Conservation (phyloP, 768 basidiomycete genomes). For the Strobilomyces confusus region DNA sequence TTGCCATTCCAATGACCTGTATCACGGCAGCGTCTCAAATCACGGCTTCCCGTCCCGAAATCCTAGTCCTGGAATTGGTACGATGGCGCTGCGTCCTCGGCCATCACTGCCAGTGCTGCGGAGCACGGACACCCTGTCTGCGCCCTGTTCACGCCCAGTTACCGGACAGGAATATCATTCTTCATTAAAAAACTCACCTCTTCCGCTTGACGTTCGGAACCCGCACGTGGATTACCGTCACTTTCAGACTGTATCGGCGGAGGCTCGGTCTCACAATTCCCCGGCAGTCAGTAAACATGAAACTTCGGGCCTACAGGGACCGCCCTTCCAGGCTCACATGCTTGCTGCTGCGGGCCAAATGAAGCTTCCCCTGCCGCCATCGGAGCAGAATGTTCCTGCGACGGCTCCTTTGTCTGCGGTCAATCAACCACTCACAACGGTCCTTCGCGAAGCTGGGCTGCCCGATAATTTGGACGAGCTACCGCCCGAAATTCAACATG, state of each 20-base stretch:
- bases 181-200: neutral
- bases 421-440: neutral
- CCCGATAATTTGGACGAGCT: neutral
- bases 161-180: neutral
- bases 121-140: neutral
- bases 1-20: conserved; percentile 14
- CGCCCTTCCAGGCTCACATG: neutral
- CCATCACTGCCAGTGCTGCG: neutral
- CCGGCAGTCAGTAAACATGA: neutral
- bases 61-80: neutral
- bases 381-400: neutral
- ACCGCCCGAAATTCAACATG: conserved; percentile 7
- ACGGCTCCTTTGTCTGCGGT: neutral
- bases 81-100: neutral
- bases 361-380: neutral
- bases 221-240: neutral
- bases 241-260: neutral
- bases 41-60: conserved; percentile 3
- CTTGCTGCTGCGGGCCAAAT: neutral
- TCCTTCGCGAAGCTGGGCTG: neutral
- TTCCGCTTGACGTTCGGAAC: neutral
- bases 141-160: neutral
- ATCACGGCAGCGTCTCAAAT: conserved; percentile 13
- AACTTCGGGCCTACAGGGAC: neutral
- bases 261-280: neutral